Evolutionary conservation across 257 asterid genomes (phyloP), one percentile per base, ranked within the genome.

Genomic region (Capsicum rhomboideum): DNA sequence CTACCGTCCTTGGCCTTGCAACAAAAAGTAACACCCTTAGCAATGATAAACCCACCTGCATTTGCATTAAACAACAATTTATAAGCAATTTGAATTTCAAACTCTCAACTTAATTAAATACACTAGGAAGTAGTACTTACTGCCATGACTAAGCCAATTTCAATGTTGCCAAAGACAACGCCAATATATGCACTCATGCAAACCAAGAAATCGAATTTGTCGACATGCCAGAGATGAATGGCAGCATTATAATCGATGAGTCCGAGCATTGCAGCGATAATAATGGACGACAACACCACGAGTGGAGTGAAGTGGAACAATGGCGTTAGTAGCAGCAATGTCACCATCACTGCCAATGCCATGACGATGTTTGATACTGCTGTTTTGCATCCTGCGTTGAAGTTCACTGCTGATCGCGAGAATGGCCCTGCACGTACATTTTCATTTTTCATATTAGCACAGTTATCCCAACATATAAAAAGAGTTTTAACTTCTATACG

Each of bases 361-460:
- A 97, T 97, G 67, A 95, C 96, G 3, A 97, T 93, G 90, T 97
- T 97, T 0, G 99, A 95, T 10, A 97, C 97, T 29, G 99, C 99
- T 0, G 97, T 95, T 77, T 97, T 97, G 90, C 99, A 97, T 20
- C 99, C 99, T 9, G 99, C 98, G 49, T 95, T 97, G 90, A 93
- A 95, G 91, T 97, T 97, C 89, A 97, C 99, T 0, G 99, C 99
- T 0, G 99, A 93, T 49, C 99, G 87, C 26, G 99, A 97, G 87
- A 97, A 97, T 26, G 99, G 99, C 66, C 99, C 99, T 92, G 89
- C 18, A 68, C 28, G 50, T 10, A 79, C 84, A 28, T 82, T n/a
- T n/a, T 69, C 71, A 83, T 55, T 49, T 8, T 37, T 68, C 10
- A 18, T 2, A 34, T 67, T 10, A 55, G 10, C n/a, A n/a, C n/a